phyloP scores from a whole-genome alignment of 2,329 filamentous ascomycete species.

The Alternaria brassicae region DNA sequence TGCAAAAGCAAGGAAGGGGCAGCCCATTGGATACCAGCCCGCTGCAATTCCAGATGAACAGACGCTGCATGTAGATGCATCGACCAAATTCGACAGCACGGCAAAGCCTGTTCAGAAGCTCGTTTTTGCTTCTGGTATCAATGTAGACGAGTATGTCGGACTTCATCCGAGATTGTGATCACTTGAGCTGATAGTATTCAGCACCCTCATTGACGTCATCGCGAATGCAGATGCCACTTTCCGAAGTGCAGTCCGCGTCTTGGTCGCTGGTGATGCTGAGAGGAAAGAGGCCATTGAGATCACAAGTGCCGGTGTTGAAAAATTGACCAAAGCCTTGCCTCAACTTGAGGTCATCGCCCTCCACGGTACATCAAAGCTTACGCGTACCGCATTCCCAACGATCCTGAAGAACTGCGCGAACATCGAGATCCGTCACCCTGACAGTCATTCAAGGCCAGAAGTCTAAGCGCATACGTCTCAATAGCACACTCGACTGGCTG shows the following conservation, averaged over 20 bases:
- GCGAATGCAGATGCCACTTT: constrained; percentile 6
- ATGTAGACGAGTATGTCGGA: constrained; percentile 1
- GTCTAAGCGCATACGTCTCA: constrained; percentile 4
- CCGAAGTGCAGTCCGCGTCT: constrained; percentile 3
- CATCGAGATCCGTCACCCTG: constrained; percentile 3
- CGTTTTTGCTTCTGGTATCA: not conserved
- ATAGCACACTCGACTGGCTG: constrained; percentile 3
- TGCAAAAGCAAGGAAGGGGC: constrained; percentile 3
- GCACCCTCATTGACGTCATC: constrained; percentile 3
- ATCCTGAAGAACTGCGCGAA: constrained; percentile 4
- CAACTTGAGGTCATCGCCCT: not conserved
- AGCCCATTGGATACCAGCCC: not conserved
- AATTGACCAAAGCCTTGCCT: constrained; percentile 3
- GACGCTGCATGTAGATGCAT: constrained; percentile 3
- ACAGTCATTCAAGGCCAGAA: constrained; percentile 4
- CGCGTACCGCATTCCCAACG: constrained; percentile 3
- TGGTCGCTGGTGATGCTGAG: not conserved
- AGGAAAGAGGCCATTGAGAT: constrained; percentile 4
- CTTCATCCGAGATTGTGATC: not conserved
- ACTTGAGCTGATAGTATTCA: not conserved
- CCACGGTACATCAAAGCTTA: constrained; percentile 1
- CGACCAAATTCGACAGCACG: constrained; percentile 7
- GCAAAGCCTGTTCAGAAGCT: constrained; percentile 6
- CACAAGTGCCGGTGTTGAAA: not conserved
- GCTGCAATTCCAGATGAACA: not conserved